Evolutionary conservation across 768 basidiomycete species (phyloP).

Genomic region (Jaapia argillacea): DNA sequence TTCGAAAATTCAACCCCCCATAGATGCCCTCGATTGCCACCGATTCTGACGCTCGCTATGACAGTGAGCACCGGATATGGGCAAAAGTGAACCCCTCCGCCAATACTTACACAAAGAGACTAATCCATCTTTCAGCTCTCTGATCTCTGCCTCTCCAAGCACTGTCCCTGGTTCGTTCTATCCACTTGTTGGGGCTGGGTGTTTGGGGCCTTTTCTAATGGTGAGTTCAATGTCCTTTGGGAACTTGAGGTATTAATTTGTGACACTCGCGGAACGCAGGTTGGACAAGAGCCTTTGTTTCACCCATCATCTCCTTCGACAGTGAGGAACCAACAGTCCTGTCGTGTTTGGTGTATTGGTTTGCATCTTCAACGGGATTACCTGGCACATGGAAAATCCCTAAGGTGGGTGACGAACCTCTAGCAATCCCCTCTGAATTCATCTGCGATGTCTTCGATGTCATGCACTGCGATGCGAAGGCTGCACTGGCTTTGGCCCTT

Average conservation of each 20-base stretch:
- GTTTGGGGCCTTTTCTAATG: constrained; percentile 30
- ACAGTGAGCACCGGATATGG: constrained; percentile 15
- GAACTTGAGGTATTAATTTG: neutral
- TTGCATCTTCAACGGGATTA: constrained; percentile 12
- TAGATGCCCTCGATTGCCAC: neutral
- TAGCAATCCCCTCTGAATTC: neutral
- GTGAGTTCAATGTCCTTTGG: constrained; percentile 12
- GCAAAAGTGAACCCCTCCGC: constrained; percentile 15
- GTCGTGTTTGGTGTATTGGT: constrained; percentile 17
- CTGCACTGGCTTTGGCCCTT: constrained; percentile 7
- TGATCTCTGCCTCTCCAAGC: constrained; percentile 26
- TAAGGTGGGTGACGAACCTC: constrained; percentile 13
- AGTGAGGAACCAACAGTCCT: constrained; percentile 12
- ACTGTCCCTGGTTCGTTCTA: constrained; percentile 29
- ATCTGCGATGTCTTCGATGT: constrained; percentile 10
- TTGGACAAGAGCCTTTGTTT: constrained; percentile 12
- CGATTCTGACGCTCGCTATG: neutral
- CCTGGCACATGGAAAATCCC: constrained; percentile 10
- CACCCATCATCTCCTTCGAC: constrained; percentile 6
- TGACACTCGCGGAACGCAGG: constrained; percentile 7
- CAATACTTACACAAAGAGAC: neutral
- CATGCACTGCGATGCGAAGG: constrained; percentile 5
- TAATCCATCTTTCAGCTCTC: constrained; percentile 19
- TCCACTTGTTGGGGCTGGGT: constrained; percentile 34
- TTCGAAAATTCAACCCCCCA: neutral